Conservation (phyloP, 306 rosid genomes). For the Quercus parvula region DNA sequence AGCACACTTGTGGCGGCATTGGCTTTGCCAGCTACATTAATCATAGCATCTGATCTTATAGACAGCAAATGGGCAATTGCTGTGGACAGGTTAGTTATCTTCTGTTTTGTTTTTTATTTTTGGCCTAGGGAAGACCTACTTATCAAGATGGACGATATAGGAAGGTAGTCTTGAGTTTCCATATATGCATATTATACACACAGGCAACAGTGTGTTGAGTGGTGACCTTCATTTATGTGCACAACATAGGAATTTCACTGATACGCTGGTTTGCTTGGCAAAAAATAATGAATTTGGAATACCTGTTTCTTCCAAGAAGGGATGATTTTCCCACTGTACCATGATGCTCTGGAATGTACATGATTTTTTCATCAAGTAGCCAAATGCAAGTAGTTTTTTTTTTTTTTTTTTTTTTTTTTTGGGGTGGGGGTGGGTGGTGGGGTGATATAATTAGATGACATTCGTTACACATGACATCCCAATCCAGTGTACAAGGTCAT, state of each 20-base stretch:
- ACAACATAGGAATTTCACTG: not conserved
- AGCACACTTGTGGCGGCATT: slow-evolving; percentile 50
- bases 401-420: no score
- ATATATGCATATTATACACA: not conserved
- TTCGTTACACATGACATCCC: not conserved
- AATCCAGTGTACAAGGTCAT: not conserved
- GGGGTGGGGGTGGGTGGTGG: no score
- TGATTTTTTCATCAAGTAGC: not conserved
- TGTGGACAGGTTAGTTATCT: slow-evolving; percentile 40
- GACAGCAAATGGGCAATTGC: slow-evolving; percentile 69
- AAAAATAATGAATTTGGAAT: not conserved
- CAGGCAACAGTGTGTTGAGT: not conserved
- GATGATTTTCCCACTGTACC: not conserved
- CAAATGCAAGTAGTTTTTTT: no score
- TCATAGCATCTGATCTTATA: slow-evolving; percentile 50
- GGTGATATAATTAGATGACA: not conserved
- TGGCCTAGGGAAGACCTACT: slow-evolving; percentile 17
- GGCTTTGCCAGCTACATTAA: slow-evolving; percentile 61
- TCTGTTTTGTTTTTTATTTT: not conserved
- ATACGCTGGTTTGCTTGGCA: not conserved
- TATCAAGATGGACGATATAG: not conserved
- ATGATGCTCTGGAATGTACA: not conserved
- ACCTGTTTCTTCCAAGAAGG: not conserved
- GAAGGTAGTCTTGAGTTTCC: not conserved
- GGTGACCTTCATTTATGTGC: not conserved